Evolutionary conservation across 768 basidiomycete genomes (phyloP).

Genomic region (Hortiboletus flavorubellus): DNA sequence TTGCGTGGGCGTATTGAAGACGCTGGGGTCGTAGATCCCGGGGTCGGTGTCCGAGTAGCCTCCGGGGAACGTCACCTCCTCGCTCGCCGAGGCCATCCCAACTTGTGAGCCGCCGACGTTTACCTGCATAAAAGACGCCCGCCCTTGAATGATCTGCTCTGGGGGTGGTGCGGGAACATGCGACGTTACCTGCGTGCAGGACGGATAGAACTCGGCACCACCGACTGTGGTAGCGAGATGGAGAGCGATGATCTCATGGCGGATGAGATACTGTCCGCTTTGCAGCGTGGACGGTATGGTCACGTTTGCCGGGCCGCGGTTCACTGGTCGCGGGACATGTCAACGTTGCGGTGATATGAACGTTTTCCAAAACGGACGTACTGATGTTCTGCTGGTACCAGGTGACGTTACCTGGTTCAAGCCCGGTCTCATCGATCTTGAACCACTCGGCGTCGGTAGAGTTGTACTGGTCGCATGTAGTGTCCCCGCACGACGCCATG

Average conservation of each 20-base stretch:
- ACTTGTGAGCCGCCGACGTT: slow-evolving; percentile 51
- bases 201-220: slow-evolving; percentile 80
- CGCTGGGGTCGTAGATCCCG: slow-evolving; percentile 58
- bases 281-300: slow-evolving; percentile 51
- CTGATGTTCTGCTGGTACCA: slow-evolving; percentile 58
- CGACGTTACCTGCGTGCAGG: slow-evolving; percentile 48
- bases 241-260: slow-evolving; percentile 78
- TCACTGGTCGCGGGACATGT: slow-evolving; percentile 28
- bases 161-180: slow-evolving; percentile 12
- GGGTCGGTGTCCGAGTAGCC: slow-evolving; percentile 69
- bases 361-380: slow-evolving; percentile 30
- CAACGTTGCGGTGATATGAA: neutral
- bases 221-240: slow-evolving; percentile 55
- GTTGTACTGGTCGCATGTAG: slow-evolving; percentile 59
- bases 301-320: slow-evolving; percentile 39
- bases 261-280: slow-evolving; percentile 70
- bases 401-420: slow-evolving; percentile 31
- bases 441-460: slow-evolving; percentile 63
- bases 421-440: slow-evolving; percentile 60
- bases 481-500: slow-evolving; percentile 58
- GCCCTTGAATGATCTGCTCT: neutral
- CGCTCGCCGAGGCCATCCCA: slow-evolving; percentile 42
- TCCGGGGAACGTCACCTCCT: slow-evolving; percentile 67
- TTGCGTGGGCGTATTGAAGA: slow-evolving; percentile 31
- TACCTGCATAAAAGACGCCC: slow-evolving; percentile 35